Conservation (phyloP, 176 grass and related monocot species). For the Bonia amplexicaulis region DNA sequence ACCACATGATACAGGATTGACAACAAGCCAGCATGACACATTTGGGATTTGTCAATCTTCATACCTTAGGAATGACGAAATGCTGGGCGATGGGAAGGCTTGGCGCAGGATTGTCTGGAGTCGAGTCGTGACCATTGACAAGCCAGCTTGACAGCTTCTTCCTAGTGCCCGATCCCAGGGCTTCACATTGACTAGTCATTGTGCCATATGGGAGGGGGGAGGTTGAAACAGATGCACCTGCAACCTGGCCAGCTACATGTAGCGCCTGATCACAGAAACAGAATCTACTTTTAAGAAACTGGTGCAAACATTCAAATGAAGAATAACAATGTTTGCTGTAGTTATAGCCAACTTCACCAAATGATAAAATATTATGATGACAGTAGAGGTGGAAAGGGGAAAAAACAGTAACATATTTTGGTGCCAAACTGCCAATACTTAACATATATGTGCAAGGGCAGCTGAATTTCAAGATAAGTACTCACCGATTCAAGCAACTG, state of each 20-base stretch:
- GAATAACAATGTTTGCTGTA: neutral
- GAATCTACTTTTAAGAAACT: neutral
- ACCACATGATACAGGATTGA: neutral
- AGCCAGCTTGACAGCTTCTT: conserved; percentile 97
- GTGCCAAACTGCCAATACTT: neutral
- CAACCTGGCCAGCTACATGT: conserved; percentile 94
- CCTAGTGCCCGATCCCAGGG: conserved; percentile 76
- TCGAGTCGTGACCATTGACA: conserved; percentile 52
- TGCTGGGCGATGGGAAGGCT: conserved; percentile 28
- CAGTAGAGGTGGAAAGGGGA: neutral
- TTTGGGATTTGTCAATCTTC: neutral
- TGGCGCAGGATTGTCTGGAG: conserved; percentile 45
- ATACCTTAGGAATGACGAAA: conserved; percentile 61
- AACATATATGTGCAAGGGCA: neutral
- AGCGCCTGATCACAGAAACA: conserved; percentile 58
- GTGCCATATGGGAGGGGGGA: conserved; percentile 88
- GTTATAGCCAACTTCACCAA: neutral
- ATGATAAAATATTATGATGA: neutral
- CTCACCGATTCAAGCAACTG: conserved; percentile 90
- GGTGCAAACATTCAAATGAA: neutral
- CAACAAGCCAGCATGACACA: neutral
- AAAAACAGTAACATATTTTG: neutral
- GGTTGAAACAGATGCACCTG: conserved; percentile 83
- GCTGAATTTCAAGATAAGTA: conserved; percentile 19
- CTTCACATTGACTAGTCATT: conserved; percentile 95